Base-by-base conservation (phyloP, 1,139 yeast genomes). In the Casaregolazyma suthepensis region DNA sequence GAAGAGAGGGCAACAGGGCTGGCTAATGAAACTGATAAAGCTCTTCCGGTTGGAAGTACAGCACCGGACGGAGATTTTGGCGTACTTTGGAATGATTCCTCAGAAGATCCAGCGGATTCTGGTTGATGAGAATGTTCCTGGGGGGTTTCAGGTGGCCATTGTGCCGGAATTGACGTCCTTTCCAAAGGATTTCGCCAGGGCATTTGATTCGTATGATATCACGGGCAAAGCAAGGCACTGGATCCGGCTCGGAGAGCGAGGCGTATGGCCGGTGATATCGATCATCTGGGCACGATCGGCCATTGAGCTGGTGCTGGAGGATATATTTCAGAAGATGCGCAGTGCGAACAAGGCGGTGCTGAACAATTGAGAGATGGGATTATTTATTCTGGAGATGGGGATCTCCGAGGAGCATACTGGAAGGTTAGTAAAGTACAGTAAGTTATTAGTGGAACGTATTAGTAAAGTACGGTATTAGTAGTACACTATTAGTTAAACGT, bases 261-360 rank as follows among this genome's bases (percentile, higher is more conserved):
- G 96, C 50, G 90, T 91, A 0, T 93, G 99, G 99, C 96, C 96
- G 0, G 80, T 88, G 56, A 77, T 89, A 59, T 89, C 97, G 0
- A 74, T 91, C 46, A 74, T 94, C 45, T 85, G 91, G 82, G 87
- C 96, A 0, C 75, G 99, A 53, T 88, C 97, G 64, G 82, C 93
- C 1, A 86, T 91, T 55, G 99, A 93, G 71, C 87, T 87, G 71
- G 87, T 91, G 35, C 75, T 93, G 55, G 96, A 91, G 66, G 90
- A 85, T 66, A 76, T 84, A 62, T 82, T 83, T 66, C 79, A 77
- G 68, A 70, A 46, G 48, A 56, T 52, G 45, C 54, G 52, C 20
- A 20, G 19, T 13, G 44, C 43, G 37, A 40, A 50, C 43, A 38
- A 45, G 10, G 23, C 15, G 13, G 20, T 18, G 42, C 2, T 13